Evolutionary conservation across 306 rosid genomes (phyloP), one percentile per base, ranked within the genome.

Genomic region (Quercus bicolor): DNA sequence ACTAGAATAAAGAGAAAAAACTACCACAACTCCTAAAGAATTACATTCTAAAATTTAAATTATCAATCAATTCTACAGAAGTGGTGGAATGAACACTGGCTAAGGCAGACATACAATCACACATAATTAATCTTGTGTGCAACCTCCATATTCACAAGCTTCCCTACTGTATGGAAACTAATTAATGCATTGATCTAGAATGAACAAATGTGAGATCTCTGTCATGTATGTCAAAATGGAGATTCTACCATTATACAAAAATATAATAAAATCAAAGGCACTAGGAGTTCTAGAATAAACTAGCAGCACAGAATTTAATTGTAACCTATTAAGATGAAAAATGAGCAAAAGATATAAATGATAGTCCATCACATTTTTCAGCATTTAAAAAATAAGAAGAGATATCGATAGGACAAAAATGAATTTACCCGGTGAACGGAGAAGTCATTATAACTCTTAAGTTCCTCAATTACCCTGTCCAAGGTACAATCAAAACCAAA

Each of bases 401-500:
- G 21, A 54, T 26, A 68, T 61, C 21, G 19, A 40, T 21, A 29
- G 52, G 66, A 72, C 20, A 74, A 52, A 75, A 29, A 74, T 69
- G 26, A 23, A 15, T 84, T 93, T 93, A 92, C 98, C 97, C 88
- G 90, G 82, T 92, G 98, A 80, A 95, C 93, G 81, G 91, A 86
- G 76, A 88, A 95, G 90, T 95, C 98, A 33, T 87, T 95, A 75
- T 88, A 95, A 80, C 89, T 77, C 83, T 86, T 95, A 75, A 95
- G 90, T 78, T 95, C 98, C 71, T 83, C 93, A 65, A 86, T 87
- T 71, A 92, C 98, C 84, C 89, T 92, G 81, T 92, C 98, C 82
- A 92, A 68, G 31, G 93, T 84, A 90, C 98, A 95, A 83, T 95
- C 98, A 81, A 87, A 88, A 76, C 98, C 98, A 92, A 95, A 95